These are phyloP conservation scores for Plasmodium gonderi DNA, from an alignment of 169 alveolate species.

Conservation along the genomic window DNA sequence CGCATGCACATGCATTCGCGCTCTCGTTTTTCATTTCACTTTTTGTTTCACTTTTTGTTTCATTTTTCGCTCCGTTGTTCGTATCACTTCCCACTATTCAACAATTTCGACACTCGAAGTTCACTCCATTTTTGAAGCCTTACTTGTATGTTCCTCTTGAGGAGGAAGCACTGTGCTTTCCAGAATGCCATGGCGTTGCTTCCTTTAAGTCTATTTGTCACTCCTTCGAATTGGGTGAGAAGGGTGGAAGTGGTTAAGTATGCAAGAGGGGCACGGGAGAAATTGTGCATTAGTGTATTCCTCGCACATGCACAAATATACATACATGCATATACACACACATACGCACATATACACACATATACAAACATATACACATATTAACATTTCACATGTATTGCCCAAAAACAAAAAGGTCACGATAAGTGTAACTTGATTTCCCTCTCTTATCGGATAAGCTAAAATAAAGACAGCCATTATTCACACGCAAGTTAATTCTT, in stretches of 20 bases:
- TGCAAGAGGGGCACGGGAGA: no score
- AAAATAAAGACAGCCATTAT: background rate
- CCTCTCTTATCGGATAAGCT: background rate
- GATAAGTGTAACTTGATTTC: background rate
- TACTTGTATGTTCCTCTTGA: slow-evolving; percentile 18
- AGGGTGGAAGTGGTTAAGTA: background rate
- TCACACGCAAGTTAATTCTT: background rate
- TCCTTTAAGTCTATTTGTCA: background rate
- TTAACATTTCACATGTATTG: no score
- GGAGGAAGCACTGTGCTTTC: slow-evolving; percentile 12
- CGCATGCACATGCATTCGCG: no score
- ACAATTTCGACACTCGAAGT: background rate
- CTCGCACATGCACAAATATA: background rate
- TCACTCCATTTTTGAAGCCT: background rate
- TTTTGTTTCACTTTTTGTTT: background rate
- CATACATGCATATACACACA: background rate
- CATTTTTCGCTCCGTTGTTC: background rate
- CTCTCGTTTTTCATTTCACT: no score
- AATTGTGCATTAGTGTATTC: no score
- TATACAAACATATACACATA: no score
- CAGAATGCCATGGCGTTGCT: background rate
- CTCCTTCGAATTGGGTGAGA: slow-evolving; percentile 2
- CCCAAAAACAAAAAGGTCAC: no score
- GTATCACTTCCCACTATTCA: background rate
- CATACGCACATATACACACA: background rate